Base-by-base conservation (phyloP, 2,329 filamentous ascomycete genomes). In the Hymenoscyphus fructigenus region DNA sequence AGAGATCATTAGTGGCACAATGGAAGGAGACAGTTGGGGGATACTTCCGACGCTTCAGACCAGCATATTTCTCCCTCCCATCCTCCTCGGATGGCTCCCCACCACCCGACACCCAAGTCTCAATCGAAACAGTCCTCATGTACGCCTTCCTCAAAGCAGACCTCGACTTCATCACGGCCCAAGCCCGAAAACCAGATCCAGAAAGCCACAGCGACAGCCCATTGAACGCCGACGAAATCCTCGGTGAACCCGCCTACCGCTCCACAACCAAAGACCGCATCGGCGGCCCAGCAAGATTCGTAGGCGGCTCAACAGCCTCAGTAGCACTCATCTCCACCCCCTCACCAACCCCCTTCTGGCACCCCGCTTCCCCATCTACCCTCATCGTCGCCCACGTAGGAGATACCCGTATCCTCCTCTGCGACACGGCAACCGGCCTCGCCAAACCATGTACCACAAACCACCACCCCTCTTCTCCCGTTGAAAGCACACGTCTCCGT, bases 131-230 rank as follows among this genome's bases (percentile, higher is more conserved):
- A 0, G 87, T 96, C 41, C 82, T 99, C 61, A 91, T 91, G 65
- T 98, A 98, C 78, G 92, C 94, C 26, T 99, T 99, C 73, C 83
- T 99, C 59, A 91, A 92, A 71, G 93, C 93, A 38, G 95, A 99
- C 76, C 86, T 97, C 60, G 94, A 98, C 78, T 99, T 99, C 74
- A 89, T 98, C 62, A 87, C 90, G 5, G 93, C 92, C 0, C 94
- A 98, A 78, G 93, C 93, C 5, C 85, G 86, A 57, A 96, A 96
- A 76, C 84, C 88, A n/a, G 85, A 91, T 71, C 84, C 88, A 0
- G 85, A 96, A 72, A 82, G 86, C 3, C 81, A 87, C 20, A 84
- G 87, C 55, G 93, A 97, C 75, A 82, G 85, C 28, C 93, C 93
- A 0, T 81, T 97, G 58, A 97, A 97, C 78, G 85, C 89, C 68